Evolutionary conservation across 169 alveolate genomes (phyloP), one percentile per base, ranked within the genome.

Genomic region (Eimeria sp.): DNA sequence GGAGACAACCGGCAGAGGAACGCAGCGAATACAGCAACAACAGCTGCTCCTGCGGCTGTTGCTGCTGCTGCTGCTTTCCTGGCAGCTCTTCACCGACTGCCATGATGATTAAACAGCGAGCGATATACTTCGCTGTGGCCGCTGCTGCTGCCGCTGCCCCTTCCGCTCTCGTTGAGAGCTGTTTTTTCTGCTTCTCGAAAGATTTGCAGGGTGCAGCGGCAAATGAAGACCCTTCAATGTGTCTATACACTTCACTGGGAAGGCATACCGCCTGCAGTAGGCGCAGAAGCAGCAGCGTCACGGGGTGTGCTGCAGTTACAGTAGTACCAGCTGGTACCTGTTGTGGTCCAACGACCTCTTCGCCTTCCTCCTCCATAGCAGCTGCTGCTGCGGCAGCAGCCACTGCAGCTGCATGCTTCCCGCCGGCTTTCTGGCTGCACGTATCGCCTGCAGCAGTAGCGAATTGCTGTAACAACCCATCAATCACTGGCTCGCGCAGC

Each of bases 261-360:
- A 87, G 93, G 93, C 93, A 87, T 23, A 43, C 62, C 11, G 93
- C 93, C 82, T 87, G 93, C 93, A 87, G n/a, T 27, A 87, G 93
- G 60, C 93, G 93, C 62, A 58, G 54, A 66, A 87, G 93, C 82
- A 87, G 68, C 93, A 87, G 83, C 30, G 93, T 54, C 82, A 87
- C 60, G 54, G 93, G 93, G 33, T 87, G 93, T 6, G 80, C 93
- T 87, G 82, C 78, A 43, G 82, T 72, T 11, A 56, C 90, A 14
- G 83, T 46, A 40, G 62, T 68, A 25, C 43, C 93, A 20, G 80
- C 52, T 37, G 76, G 27, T 52, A 37, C 60, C 46, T 60, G 93
- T 37, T 87, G 93, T 46, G 64, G 60, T 20, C 66, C 93, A 33
- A 64, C 78, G 37, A 52, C 80, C 54, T 87, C 93, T 11, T 58